These are phyloP conservation scores for Sesbania bispinosa DNA, from an alignment of 306 rosid species.

Conservation along the genomic window DNA sequence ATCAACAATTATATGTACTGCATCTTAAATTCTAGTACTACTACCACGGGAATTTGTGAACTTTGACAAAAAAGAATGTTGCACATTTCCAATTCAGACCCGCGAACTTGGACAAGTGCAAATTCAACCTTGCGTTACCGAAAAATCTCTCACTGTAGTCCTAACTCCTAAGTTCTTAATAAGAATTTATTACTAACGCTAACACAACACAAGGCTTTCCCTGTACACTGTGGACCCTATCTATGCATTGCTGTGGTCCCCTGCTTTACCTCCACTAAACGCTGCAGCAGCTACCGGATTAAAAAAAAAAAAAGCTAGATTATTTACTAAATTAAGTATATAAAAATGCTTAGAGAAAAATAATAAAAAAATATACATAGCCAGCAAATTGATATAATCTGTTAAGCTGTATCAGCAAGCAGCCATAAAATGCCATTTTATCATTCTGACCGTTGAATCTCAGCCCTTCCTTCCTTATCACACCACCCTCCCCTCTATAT, in stretches of 20 bases:
- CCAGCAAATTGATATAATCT: slow-evolving; percentile 29
- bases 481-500: slow-evolving; percentile 36
- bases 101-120: not conserved
- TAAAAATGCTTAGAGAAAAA: too few relatives aligned
- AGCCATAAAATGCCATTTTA: slow-evolving; percentile 46
- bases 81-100: not conserved
- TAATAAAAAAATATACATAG: not conserved
- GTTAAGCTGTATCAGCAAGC: slow-evolving; percentile 7
- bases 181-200: too few relatives aligned
- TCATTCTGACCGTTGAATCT: slow-evolving; percentile 68
- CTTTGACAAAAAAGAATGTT: not conserved
- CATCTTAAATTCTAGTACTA: not conserved
- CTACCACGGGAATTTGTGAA: not conserved
- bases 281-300: not conserved
- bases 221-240: not conserved
- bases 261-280: slow-evolving; percentile 4
- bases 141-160: too few relatives aligned
- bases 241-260: slow-evolving; percentile 13
- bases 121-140: too few relatives aligned
- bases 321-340: too few relatives aligned
- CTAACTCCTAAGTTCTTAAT: too few relatives aligned
- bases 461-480: slow-evolving; percentile 99
- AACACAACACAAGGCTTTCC: too few relatives aligned
- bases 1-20: not conserved
- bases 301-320: not conserved